phyloP scores from a whole-genome alignment of 2,329 filamentous ascomycete genomes.

The Rhynchosporium secalis region DNA sequence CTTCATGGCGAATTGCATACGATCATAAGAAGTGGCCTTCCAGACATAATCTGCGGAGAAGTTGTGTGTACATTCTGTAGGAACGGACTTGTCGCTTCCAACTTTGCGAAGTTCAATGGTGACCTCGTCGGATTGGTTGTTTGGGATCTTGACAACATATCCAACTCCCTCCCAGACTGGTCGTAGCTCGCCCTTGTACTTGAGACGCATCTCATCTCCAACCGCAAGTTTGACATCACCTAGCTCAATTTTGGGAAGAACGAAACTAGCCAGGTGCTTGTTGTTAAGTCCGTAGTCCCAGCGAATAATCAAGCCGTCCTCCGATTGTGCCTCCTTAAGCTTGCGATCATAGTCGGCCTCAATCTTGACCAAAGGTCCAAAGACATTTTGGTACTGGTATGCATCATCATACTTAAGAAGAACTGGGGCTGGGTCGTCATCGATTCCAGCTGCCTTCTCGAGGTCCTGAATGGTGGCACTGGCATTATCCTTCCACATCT shows the following conservation, averaged over 20 bases:
- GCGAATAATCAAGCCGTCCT: slow-evolving; percentile 89
- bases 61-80: slow-evolving; percentile 94
- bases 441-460: slow-evolving; percentile 86
- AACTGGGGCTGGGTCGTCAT: slow-evolving; percentile 93
- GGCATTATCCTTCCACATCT: slow-evolving; percentile 97
- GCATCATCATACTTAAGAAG: slow-evolving; percentile 94
- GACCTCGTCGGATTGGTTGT: slow-evolving; percentile 98
- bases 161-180: slow-evolving; percentile 95
- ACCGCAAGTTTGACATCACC: slow-evolving; percentile 98
- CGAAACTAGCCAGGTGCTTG: slow-evolving; percentile 94
- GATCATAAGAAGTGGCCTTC: slow-evolving; percentile 99
- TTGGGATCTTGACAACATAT: slow-evolving; percentile 98
- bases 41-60: slow-evolving; percentile 99
- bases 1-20: slow-evolving; percentile 99
- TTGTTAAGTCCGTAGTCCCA: slow-evolving; percentile 97
- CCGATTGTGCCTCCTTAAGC: slow-evolving; percentile 95
- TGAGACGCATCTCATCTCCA: slow-evolving; percentile 96
- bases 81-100: slow-evolving; percentile 92
- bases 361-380: slow-evolving; percentile 96
- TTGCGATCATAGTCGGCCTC: slow-evolving; percentile 99
- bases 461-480: slow-evolving; percentile 85
- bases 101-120: slow-evolving; percentile 92
- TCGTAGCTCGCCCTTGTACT: slow-evolving; percentile 92
- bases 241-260: slow-evolving; percentile 93
- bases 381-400: slow-evolving; percentile 98